These are phyloP conservation scores for Kalanchoe fedtschenkoi DNA, from an alignment of 164 flowering plant genomes.

Conservation along the genomic window DNA sequence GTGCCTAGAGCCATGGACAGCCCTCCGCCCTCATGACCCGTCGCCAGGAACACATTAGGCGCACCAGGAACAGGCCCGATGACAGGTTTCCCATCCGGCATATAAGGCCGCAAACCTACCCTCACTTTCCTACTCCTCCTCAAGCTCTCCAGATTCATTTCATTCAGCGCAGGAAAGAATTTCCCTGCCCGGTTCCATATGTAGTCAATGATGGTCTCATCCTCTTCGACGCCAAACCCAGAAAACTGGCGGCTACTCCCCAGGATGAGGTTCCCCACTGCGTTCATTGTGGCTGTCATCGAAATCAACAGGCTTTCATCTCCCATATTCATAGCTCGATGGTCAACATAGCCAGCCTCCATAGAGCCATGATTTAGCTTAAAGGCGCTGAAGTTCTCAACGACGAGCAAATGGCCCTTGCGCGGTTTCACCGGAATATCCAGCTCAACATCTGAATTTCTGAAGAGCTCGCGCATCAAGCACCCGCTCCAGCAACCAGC, in stretches of 20 bases:
- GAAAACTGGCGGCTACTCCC: conserved; percentile 90
- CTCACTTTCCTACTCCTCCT: conserved; percentile 40
- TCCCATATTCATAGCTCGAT: conserved; percentile 27
- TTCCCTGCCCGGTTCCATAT: conserved; percentile 70
- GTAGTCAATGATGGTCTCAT: conserved; percentile 38
- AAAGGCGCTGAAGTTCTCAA: conserved; percentile 53
- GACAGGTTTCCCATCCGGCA: conserved; percentile 87
- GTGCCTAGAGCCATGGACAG: conserved; percentile 81
- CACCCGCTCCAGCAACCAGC: conserved; percentile 96
- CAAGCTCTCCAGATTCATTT: conserved; percentile 27
- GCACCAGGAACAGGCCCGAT: conserved; percentile 79
- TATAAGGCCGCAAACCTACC: conserved; percentile 83
- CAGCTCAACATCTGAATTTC: conserved; percentile 28
- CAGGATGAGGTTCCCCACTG: conserved; percentile 63
- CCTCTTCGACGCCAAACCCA: conserved; percentile 59
- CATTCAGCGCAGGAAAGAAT: conserved; percentile 64
- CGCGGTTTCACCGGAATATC: conserved; percentile 83
- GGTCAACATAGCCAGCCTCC: conserved; percentile 77
- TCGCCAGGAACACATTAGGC: conserved; percentile 58
- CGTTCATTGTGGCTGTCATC: conserved; percentile 82
- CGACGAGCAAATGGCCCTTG: conserved; percentile 82
- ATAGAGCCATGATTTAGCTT: conserved; percentile 77
- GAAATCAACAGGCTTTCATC: conserved; percentile 53
- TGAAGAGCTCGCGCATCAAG: conserved; percentile 47
- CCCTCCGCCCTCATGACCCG: conserved; percentile 97